Conservation (phyloP, 208 protist genomes). For the Balamuthia mandrillaris region DNA sequence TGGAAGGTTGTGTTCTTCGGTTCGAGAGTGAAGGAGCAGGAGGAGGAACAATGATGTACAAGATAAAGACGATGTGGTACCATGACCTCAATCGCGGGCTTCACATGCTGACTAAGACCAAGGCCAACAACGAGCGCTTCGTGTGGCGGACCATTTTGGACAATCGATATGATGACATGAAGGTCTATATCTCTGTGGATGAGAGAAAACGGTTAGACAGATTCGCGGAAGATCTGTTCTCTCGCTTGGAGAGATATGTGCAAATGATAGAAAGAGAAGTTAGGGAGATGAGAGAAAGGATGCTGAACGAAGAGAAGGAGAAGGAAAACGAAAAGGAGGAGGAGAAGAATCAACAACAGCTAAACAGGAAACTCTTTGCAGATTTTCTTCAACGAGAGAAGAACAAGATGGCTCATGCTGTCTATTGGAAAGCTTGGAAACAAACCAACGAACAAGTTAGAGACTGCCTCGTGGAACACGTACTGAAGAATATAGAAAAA, state of each 20-base stretch:
- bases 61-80: slow-evolving; percentile 3
- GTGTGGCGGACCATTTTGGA: background rate
- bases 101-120: slow-evolving; percentile 21
- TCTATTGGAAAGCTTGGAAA: no score
- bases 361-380: no score
- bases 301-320: no score
- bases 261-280: no score
- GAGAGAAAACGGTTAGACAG: background rate
- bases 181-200: background rate
- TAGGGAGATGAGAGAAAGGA: no score
- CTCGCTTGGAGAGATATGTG: background rate
- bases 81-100: background rate
- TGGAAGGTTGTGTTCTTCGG: background rate
- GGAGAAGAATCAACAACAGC: no score
- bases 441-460: no score
- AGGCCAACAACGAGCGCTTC: background rate
- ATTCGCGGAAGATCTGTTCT: background rate
- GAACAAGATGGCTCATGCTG: no score
- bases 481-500: no score
- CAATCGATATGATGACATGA: background rate
- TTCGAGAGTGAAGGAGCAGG: background rate
- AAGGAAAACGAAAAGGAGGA: no score
- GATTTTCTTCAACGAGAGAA: no score
- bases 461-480: no score
- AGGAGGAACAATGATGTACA: background rate